phyloP scores from a whole-genome alignment of 805 yeast genomes.

The Candida namnaoensis region DNA sequence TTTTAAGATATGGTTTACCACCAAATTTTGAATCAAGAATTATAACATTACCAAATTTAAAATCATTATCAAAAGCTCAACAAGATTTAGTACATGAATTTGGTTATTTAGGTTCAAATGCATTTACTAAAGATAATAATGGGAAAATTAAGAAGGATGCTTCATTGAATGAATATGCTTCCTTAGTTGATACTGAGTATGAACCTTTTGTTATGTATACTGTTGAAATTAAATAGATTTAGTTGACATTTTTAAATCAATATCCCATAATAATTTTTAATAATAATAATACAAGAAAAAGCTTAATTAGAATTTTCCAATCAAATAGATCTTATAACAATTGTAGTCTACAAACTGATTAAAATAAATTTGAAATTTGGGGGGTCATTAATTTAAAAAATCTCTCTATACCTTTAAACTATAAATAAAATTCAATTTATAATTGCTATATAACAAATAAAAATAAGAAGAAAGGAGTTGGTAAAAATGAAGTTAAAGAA shows the following conservation, averaged over 20 bases:
- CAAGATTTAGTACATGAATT: slow-evolving; percentile 63
- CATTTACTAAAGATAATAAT: slow-evolving; percentile 58
- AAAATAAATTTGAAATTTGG: no score
- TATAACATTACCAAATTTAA: slow-evolving; percentile 33
- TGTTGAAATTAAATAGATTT: slow-evolving; percentile 27
- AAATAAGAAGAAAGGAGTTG: background rate
- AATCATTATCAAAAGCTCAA: slow-evolving; percentile 48
- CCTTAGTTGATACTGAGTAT: slow-evolving; percentile 89
- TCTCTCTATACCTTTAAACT: background rate
- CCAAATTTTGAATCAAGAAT: slow-evolving; percentile 67
- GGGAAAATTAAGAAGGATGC: slow-evolving; percentile 58
- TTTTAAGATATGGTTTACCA: slow-evolving; percentile 93
- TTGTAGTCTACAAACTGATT: no score
- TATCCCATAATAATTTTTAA: no score
- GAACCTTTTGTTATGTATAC: slow-evolving; percentile 91
- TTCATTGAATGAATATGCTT: slow-evolving; percentile 77
- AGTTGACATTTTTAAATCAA: no score
- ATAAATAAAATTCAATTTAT: background rate
- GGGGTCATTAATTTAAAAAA: no score
- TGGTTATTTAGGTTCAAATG: slow-evolving; percentile 89
- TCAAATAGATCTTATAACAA: no score
- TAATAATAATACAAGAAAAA: no score
- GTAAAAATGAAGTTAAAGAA: no score
- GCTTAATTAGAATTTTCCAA: no score
- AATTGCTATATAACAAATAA: no score